Evolutionary conservation across 164 flowering plant species (phyloP).

Genomic region (Buxus sempervirens): DNA sequence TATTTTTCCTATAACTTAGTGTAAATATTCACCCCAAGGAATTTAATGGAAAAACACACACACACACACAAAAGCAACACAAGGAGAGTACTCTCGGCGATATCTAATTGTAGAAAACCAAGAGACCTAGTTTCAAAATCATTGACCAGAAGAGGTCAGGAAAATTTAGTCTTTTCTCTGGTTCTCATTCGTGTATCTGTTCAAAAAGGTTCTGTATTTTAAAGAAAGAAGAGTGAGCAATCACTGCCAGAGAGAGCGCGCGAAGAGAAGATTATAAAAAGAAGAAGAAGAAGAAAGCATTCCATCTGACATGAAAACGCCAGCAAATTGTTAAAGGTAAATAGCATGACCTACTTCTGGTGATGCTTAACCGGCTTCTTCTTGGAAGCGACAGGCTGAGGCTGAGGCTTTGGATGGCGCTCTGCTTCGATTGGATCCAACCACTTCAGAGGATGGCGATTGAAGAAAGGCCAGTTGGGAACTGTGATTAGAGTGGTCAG

Average conservation of each 20-base stretch:
- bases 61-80: too few species aligned
- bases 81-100: too few species aligned
- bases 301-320: too few species aligned
- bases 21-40: too few species aligned
- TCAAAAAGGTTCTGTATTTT: not conserved
- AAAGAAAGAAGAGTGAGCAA: not conserved
- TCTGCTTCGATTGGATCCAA: conserved; percentile 77
- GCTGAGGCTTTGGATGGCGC: conserved; percentile 65
- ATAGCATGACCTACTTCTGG: conserved; percentile 42
- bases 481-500: conserved; percentile 68
- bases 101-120: too few species aligned
- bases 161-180: not conserved
- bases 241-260: not conserved
- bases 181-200: not conserved
- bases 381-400: conserved; percentile 27
- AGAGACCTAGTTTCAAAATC: not conserved
- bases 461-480: conserved; percentile 93
- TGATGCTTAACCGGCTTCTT: conserved; percentile 52
- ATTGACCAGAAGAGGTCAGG: not conserved
- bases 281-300: not conserved
- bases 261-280: too few species aligned
- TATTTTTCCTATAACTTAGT: too few species aligned
- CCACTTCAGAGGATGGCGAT: conserved; percentile 83
- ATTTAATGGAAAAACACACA: too few species aligned
- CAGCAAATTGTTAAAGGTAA: not conserved